These are phyloP conservation scores for Crassisporium funariophilum DNA, from an alignment of 768 basidiomycete genomes.

Conservation along the genomic window DNA sequence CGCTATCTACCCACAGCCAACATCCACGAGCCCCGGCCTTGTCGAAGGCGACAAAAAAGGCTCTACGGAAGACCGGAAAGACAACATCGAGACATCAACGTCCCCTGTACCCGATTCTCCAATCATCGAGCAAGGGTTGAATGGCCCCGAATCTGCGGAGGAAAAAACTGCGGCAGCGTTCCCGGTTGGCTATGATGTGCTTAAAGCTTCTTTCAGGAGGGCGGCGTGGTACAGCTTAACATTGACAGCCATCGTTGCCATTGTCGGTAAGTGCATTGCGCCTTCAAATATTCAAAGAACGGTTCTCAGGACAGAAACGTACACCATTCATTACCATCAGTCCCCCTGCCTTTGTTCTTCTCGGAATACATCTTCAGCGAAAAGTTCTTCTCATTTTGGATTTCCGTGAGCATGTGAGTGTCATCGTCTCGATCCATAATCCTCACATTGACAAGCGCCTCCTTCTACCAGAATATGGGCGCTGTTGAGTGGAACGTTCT, in stretches of 20 bases:
- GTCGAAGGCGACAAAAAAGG: not conserved
- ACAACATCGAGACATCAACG: not conserved
- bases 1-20: too few relatives aligned
- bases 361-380: slow-evolving; percentile 37
- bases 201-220: slow-evolving; percentile 32
- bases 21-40: too few relatives aligned
- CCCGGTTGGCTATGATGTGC: slow-evolving; percentile 16
- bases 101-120: not conserved
- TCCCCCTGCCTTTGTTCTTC: slow-evolving; percentile 42
- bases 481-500: slow-evolving; percentile 37
- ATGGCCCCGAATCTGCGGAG: not conserved
- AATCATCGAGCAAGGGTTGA: not conserved
- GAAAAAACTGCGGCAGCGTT: not conserved
- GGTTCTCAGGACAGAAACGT: too few relatives aligned
- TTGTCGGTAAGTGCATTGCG: slow-evolving; percentile 36
- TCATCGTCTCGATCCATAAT: not conserved
- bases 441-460: not conserved
- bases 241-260: slow-evolving; percentile 34
- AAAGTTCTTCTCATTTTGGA: slow-evolving; percentile 40
- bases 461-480: slow-evolving; percentile 32
- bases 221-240: slow-evolving; percentile 34
- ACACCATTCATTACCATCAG: slow-evolving; percentile 13
- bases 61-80: slow-evolving; percentile 1
- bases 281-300: too few relatives aligned
- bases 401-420: slow-evolving; percentile 36